A percentile compares a stretch with the other conserved stretches of the same genome.
phyloP scores from a whole-genome alignment of 768 basidiomycete genomes.

The Amanita rimosa region DNA sequence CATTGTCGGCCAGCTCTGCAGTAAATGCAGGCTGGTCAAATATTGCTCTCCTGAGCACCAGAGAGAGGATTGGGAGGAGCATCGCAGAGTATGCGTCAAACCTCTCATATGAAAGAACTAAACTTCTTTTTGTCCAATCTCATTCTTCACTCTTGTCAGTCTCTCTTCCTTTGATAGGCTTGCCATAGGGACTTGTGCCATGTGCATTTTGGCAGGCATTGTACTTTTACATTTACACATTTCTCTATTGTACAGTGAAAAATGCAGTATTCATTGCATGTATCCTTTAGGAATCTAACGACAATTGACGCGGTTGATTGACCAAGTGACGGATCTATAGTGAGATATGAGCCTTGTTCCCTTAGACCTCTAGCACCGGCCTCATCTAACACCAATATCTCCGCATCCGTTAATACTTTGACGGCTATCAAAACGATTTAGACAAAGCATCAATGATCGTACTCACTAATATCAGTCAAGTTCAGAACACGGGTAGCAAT shows the following conservation, averaged over 20 bases:
- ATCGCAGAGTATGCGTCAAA: constrained; percentile 51
- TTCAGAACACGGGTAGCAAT: too few relatives aligned
- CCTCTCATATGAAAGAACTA: background rate
- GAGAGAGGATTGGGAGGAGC: constrained; percentile 70
- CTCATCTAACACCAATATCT: constrained; percentile 51
- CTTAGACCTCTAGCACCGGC: constrained; percentile 42
- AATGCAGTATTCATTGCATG: constrained; percentile 2
- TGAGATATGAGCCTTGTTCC: too few relatives aligned
- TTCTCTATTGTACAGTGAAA: background rate
- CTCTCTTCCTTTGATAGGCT: background rate
- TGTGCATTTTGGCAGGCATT: background rate
- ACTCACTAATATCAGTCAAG: constrained; percentile 40
- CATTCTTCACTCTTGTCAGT: background rate
- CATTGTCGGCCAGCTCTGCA: constrained; percentile 48
- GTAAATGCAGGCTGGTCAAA: constrained; percentile 69
- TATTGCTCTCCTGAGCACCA: constrained; percentile 72
- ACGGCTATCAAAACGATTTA: constrained; percentile 11
- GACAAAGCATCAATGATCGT: background rate
- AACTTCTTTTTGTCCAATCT: background rate
- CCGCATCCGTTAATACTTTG: constrained; percentile 41
- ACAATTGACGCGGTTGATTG: background rate
- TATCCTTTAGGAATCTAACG: background rate
- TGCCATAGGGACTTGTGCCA: background rate
- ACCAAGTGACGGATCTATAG: too few relatives aligned
- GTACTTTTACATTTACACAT: constrained; percentile 1